Evolutionary conservation across 2,329 filamentous ascomycete genomes (phyloP).

Genomic region (Curvularia lunata): DNA sequence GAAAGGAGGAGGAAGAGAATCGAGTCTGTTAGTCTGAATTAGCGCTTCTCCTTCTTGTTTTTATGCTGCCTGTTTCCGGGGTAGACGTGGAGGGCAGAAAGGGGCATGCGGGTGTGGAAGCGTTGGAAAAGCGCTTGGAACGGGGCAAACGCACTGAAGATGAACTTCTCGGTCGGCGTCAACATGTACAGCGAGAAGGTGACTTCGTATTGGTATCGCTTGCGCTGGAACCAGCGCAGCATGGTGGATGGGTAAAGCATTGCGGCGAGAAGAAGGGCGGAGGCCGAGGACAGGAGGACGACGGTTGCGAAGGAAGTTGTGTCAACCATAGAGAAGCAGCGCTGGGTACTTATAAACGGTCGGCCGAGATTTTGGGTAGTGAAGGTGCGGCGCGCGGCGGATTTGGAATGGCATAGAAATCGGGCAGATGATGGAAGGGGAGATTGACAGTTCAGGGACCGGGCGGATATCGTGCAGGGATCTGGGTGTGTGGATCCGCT

Average conservation of each 20-base stretch:
- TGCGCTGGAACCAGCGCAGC: conserved; percentile 86
- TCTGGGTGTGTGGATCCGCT: neutral
- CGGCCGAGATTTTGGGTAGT: neutral
- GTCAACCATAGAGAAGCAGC: conserved; percentile 35
- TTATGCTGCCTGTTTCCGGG: neutral
- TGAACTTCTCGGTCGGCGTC: conserved; percentile 92
- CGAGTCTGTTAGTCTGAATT: conserved; percentile 66
- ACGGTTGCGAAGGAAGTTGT: conserved; percentile 46
- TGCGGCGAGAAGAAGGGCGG: conserved; percentile 51
- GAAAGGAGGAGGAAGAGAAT: conserved; percentile 88
- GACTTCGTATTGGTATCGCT: conserved; percentile 98
- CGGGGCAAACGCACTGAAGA: conserved; percentile 76
- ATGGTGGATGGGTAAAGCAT: conserved; percentile 61
- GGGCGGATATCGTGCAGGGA: conserved; percentile 13
- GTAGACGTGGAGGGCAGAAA: neutral
- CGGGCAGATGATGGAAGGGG: conserved; percentile 3
- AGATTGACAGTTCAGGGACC: conserved; percentile 18
- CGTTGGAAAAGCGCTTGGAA: neutral
- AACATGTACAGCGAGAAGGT: conserved; percentile 98
- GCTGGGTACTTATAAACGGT: neutral
- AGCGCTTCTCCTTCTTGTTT: neutral
- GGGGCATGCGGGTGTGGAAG: neutral
- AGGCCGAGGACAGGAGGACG: conserved; percentile 45
- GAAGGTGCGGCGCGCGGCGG: neutral
- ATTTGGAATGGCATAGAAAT: conserved; percentile 5